These are phyloP conservation scores for Sphaerostilbella broomeana DNA, from an alignment of 2,329 filamentous ascomycete species.

Conservation along the genomic window DNA sequence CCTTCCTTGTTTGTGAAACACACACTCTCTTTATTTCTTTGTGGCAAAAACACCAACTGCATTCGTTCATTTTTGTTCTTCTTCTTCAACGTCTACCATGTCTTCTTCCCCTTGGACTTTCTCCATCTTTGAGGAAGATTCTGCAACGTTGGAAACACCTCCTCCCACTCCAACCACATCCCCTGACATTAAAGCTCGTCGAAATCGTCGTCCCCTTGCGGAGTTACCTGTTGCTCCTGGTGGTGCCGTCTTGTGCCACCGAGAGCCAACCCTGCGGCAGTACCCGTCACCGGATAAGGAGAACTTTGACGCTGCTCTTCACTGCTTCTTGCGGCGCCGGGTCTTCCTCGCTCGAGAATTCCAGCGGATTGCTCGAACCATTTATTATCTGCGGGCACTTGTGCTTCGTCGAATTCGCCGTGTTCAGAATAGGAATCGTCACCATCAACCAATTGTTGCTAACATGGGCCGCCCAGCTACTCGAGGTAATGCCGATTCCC, in stretches of 20 bases:
- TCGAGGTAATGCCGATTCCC: constrained; percentile 22
- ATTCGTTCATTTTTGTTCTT: no score
- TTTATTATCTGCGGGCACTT: constrained; percentile 8
- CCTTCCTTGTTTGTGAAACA: not conserved
- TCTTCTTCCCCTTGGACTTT: not conserved
- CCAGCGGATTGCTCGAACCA: constrained; percentile 9
- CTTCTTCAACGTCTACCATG: no score
- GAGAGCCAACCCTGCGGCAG: constrained; percentile 18
- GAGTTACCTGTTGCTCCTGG: constrained; percentile 20
- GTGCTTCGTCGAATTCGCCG: constrained; percentile 3
- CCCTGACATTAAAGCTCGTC: no score
- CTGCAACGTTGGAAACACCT: no score
- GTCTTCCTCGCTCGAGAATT: constrained; percentile 10
- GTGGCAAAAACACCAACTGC: no score
- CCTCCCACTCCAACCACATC: no score
- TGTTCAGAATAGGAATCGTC: not conserved
- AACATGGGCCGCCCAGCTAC: constrained; percentile 24
- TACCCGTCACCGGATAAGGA: constrained; percentile 24
- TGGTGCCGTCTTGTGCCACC: constrained; percentile 18
- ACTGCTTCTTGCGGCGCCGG: constrained; percentile 15
- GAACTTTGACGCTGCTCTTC: constrained; percentile 19
- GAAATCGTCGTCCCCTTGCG: constrained; percentile 22
- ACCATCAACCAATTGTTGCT: constrained; percentile 9
- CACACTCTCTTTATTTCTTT: no score
- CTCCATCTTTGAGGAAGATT: not conserved